Evolutionary conservation across 345 rosid genomes (phyloP).

Genomic region (Euphorbia pulcherrima): DNA sequence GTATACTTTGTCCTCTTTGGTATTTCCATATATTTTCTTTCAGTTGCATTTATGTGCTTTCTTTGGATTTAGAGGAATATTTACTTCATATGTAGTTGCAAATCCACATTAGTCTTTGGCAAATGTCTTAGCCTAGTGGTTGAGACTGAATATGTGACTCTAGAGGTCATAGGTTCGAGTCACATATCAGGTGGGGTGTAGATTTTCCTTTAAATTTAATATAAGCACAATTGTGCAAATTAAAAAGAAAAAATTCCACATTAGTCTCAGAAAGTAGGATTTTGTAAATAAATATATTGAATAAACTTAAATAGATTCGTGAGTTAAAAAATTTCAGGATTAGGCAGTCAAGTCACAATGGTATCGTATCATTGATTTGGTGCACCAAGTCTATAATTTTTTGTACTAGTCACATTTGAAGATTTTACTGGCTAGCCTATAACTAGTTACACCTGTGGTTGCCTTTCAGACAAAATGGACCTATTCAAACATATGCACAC

Average conservation of each 20-base stretch:
- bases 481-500: constrained; percentile 52
- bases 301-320: neutral
- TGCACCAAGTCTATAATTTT: neutral
- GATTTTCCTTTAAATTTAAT: too few relatives aligned
- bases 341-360: neutral
- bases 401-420: neutral
- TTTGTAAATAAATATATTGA: neutral
- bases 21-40: neutral
- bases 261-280: neutral
- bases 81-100: neutral
- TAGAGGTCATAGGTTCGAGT: too few relatives aligned
- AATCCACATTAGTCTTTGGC: neutral
- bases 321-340: neutral
- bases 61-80: neutral
- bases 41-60: constrained; percentile 1
- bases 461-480: constrained; percentile 58
- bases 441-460: constrained; percentile 10
- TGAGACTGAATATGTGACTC: too few relatives aligned
- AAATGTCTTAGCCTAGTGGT: too few relatives aligned
- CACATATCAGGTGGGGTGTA: too few relatives aligned
- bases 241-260: too few relatives aligned
- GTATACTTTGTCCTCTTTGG: constrained; percentile 29
- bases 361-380: neutral
- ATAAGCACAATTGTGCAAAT: too few relatives aligned
- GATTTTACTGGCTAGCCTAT: neutral